Percentiles rank a stretch among this genome's conserved stretches.
These are phyloP conservation scores for Penicillium glabrum DNA, from an alignment of 2,329 filamentous ascomycete genomes.

Conservation along the genomic window DNA sequence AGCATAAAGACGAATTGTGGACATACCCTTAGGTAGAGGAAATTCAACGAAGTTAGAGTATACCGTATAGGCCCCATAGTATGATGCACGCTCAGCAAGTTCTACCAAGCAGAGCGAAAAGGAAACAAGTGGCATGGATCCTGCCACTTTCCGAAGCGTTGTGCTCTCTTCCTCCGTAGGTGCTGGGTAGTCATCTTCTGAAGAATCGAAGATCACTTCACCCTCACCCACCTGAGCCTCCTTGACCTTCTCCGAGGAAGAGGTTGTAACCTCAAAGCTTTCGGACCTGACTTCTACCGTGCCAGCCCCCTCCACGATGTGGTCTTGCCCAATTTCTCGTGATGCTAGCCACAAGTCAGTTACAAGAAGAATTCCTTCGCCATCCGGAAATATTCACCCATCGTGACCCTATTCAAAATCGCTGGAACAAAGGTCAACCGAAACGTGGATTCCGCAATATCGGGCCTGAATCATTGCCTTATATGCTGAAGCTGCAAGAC, in stretches of 20 bases:
- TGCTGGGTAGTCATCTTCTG: constrained; percentile 17
- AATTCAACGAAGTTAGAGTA: constrained; percentile 65
- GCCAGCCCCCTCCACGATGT: neutral
- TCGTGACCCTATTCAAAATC: neutral
- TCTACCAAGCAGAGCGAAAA: constrained; percentile 61
- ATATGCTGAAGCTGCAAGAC: neutral
- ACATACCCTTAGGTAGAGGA: constrained; percentile 51
- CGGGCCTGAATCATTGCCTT: neutral
- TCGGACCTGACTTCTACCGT: neutral
- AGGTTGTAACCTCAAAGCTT: neutral
- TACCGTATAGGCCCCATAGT: constrained; percentile 57
- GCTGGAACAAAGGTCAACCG: neutral
- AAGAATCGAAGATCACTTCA: neutral
- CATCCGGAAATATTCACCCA: neutral
- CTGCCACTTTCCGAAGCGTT: constrained; percentile 52
- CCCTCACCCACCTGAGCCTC: neutral
- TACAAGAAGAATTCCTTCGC: too few relatives aligned
- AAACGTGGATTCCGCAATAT: neutral
- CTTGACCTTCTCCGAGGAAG: neutral
- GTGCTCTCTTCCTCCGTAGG: constrained; percentile 50
- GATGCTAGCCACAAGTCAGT: neutral
- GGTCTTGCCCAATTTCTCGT: neutral
- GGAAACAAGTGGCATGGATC: constrained; percentile 51
- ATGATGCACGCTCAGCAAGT: constrained; percentile 62
- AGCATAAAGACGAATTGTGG: constrained; percentile 30